phyloP scores from a whole-genome alignment of 140 eudicot species.

The Oenanthe javanica region DNA sequence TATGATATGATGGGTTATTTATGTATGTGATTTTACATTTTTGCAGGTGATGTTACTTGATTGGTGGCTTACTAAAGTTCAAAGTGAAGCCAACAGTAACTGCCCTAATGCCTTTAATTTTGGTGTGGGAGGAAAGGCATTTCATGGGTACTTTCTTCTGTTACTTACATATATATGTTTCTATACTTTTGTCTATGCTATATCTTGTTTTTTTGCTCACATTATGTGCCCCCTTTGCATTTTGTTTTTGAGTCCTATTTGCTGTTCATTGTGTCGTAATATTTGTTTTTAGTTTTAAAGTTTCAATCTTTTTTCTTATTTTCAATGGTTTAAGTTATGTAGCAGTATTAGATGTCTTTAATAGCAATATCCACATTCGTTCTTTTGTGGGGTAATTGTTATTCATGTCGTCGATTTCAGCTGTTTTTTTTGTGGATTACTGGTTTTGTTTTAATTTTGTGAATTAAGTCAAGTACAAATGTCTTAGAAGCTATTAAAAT shows the following conservation, averaged over 20 bases:
- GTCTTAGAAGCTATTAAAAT: neutral
- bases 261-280: neutral
- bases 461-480: neutral
- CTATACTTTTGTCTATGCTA: neutral
- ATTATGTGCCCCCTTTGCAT: no score
- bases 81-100: neutral
- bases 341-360: neutral
- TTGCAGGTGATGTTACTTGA: constrained; percentile 1
- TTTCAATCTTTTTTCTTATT: neutral
- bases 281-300: neutral
- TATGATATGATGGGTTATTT: neutral
- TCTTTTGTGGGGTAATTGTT: neutral
- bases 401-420: neutral
- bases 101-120: neutral
- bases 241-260: neutral
- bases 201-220: neutral
- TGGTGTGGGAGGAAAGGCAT: neutral
- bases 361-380: no score
- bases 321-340: neutral
- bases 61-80: constrained; percentile 3
- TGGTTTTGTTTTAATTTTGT: neutral
- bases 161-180: neutral
- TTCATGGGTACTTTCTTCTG: neutral
- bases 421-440: neutral
- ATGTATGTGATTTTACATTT: neutral